Conservation (phyloP, 2,329 filamentous ascomycete genomes). For the Neocatenulostroma microsporum region DNA sequence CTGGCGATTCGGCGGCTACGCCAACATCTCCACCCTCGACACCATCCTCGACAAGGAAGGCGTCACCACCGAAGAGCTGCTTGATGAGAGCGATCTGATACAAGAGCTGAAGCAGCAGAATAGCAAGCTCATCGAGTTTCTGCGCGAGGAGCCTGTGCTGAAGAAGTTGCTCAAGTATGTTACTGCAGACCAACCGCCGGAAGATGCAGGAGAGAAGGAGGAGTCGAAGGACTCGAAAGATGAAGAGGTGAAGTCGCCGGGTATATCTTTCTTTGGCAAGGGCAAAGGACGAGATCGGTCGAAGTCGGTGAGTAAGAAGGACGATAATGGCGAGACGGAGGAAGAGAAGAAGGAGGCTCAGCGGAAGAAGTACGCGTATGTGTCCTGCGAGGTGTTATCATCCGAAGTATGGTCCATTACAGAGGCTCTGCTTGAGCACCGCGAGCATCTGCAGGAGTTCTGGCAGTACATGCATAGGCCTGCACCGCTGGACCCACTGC, state of each 20-base stretch:
- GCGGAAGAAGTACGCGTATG: constrained; percentile 86
- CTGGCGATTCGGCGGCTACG: constrained; percentile 98
- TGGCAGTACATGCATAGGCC: constrained; percentile 82
- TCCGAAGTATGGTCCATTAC: constrained; percentile 97
- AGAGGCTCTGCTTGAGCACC: constrained; percentile 82
- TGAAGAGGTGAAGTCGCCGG: constrained; percentile 39
- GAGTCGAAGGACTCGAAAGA: constrained; percentile 34
- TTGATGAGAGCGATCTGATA: constrained; percentile 92
- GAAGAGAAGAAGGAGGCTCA: constrained; percentile 78
- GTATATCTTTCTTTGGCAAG: constrained; percentile 41
- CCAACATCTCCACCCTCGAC: constrained; percentile 94
- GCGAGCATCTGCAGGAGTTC: constrained; percentile 68
- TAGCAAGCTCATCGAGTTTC: constrained; percentile 90
- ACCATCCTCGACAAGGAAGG: constrained; percentile 92
- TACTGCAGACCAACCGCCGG: constrained; percentile 61
- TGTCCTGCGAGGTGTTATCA: constrained; percentile 85
- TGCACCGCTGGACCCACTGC: constrained; percentile 81
- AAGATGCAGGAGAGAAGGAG: constrained; percentile 32
- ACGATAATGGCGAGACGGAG: constrained; percentile 35
- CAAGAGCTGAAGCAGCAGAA: constrained; percentile 98
- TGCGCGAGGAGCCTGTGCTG: constrained; percentile 79
- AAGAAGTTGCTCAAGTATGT: constrained; percentile 86
- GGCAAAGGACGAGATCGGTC: constrained; percentile 37
- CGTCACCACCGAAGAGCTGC: constrained; percentile 87
- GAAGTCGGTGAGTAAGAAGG: constrained; percentile 33